Evolutionary conservation across 129 eudicot species (phyloP).

Genomic region (Arctium minus): DNA sequence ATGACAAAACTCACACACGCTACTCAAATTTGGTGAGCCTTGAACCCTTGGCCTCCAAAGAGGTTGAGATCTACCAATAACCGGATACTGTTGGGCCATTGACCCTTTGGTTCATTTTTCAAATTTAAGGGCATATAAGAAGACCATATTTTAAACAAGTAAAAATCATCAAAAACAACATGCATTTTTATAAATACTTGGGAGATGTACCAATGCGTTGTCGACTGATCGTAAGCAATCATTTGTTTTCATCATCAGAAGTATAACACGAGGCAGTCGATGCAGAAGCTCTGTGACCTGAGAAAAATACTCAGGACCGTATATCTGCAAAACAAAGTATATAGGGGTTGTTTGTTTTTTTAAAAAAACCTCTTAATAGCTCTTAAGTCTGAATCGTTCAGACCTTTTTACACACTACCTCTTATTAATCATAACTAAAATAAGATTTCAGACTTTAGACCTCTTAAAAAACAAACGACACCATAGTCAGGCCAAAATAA

Average conservation of each 20-base stretch:
- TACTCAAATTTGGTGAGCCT: neutral
- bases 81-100: neutral
- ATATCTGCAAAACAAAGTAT: slow-evolving; percentile 54
- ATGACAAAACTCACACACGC: neutral
- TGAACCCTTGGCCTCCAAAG: neutral
- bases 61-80: neutral
- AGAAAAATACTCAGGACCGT: slow-evolving; percentile 82
- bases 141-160: slow-evolving; percentile 11
- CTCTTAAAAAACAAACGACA: too few relatives aligned
- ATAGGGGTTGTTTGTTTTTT: too few relatives aligned
- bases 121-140: neutral
- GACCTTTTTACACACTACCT: too few relatives aligned
- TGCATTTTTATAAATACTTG: neutral
- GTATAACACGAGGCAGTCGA: slow-evolving; percentile 89
- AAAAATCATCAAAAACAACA: neutral
- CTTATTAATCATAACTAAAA: too few relatives aligned
- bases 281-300: slow-evolving; percentile 85
- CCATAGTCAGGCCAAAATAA: neutral
- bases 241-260: slow-evolving; percentile 89
- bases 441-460: too few relatives aligned
- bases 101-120: neutral
- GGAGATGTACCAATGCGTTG: slow-evolving; percentile 58
- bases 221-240: slow-evolving; percentile 90
- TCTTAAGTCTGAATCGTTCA: too few relatives aligned
- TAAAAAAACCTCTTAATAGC: too few relatives aligned